A percentile compares a stretch with the other conserved stretches of the same genome.
Evolutionary conservation across 768 basidiomycete species (phyloP).

Genomic region (Galerina sulciceps): DNA sequence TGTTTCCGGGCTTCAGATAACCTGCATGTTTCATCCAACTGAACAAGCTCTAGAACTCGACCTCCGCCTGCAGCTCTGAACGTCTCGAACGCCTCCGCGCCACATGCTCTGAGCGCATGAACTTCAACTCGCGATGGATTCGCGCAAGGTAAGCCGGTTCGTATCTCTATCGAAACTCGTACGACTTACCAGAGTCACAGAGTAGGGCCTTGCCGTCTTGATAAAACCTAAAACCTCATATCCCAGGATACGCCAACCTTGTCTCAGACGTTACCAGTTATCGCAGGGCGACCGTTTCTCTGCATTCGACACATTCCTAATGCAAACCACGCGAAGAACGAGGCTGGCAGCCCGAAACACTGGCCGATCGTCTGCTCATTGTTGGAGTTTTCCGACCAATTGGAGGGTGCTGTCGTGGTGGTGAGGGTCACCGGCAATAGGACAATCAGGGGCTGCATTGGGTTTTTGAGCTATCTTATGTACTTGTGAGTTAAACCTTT

Average conservation of each 20-base stretch:
- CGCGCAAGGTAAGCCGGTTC: no score
- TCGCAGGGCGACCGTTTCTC: slow-evolving; percentile 67
- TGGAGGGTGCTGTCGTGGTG: slow-evolving; percentile 58
- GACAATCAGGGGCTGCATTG: background rate
- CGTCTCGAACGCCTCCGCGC: no score
- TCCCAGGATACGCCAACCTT: background rate
- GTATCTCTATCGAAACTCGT: no score
- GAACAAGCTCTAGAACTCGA: no score
- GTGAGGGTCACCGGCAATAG: slow-evolving; percentile 32
- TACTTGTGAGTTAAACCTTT: background rate
- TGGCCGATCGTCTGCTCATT: slow-evolving; percentile 66
- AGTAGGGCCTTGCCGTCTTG: no score
- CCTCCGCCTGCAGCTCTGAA: no score
- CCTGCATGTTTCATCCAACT: no score
- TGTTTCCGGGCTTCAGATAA: no score
- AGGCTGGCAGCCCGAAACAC: slow-evolving; percentile 69
- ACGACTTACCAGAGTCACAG: no score
- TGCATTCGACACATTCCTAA: slow-evolving; percentile 63
- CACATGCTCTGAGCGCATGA: no score
- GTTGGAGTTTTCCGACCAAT: slow-evolving; percentile 55
- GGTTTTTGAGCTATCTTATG: background rate
- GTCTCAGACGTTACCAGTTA: slow-evolving; percentile 1
- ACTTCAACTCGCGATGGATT: no score
- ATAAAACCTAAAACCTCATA: no score
- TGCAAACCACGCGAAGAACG: slow-evolving; percentile 71